A percentile compares a stretch with the other conserved stretches of the same genome.
phyloP scores from a whole-genome alignment of 495 filamentous ascomycete genomes.

The Neurospora hispaniola region DNA sequence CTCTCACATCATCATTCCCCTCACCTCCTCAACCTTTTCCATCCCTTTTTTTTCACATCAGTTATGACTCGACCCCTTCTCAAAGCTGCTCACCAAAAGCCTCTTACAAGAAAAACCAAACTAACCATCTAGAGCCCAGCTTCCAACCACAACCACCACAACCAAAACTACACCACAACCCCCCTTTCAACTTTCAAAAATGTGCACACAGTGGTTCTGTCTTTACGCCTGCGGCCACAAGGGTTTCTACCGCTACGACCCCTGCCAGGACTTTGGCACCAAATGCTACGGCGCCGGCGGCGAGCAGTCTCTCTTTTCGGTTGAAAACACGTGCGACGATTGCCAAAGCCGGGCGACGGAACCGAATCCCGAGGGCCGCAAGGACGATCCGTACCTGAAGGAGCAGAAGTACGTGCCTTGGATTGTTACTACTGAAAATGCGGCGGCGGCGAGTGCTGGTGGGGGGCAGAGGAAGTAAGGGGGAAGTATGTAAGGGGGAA shows the following conservation, averaged over 20 bases:
- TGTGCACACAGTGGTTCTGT: slow-evolving; percentile 18
- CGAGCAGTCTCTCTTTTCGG: slow-evolving; percentile 1
- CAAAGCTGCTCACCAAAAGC: neutral
- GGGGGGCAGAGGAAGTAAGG: neutral
- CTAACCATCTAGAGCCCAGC: neutral
- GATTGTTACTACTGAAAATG: neutral
- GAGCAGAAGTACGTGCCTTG: neutral
- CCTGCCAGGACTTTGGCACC: slow-evolving; percentile 14
- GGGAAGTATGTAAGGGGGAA: neutral
- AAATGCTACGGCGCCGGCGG: slow-evolving; percentile 14
- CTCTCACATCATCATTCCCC: neutral
- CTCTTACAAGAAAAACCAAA: neutral
- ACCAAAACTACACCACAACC: no score
- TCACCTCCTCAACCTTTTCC: neutral
- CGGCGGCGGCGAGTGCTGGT: neutral
- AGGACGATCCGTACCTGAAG: neutral
- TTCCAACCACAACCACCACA: no score
- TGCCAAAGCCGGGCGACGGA: neutral
- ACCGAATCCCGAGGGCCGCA: neutral
- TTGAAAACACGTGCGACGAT: neutral
- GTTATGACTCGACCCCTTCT: neutral
- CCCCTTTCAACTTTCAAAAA: neutral
- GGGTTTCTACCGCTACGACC: slow-evolving; percentile 17
- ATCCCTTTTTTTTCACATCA: no score
- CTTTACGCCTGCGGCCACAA: slow-evolving; percentile 20